Conservation (phyloP, 257 asterid genomes). For the Plectranthus barbatus region DNA sequence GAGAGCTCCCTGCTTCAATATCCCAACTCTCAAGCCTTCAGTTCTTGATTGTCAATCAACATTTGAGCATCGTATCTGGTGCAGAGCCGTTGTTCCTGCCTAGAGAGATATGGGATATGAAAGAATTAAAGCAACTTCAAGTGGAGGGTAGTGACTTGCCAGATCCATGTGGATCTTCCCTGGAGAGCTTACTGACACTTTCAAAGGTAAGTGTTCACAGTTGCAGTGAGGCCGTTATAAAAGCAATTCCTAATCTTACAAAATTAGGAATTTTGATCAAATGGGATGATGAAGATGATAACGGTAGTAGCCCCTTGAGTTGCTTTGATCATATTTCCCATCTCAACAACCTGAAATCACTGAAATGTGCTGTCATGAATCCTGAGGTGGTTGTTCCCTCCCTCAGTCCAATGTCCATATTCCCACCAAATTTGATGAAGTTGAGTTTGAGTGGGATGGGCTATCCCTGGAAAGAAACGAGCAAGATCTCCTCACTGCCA, state of each 20-base stretch:
- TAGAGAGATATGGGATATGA: constrained; percentile 12
- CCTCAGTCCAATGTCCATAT: neutral
- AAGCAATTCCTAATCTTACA: constrained; percentile 5
- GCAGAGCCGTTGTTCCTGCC: neutral
- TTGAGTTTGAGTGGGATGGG: constrained; percentile 17
- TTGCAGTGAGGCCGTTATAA: neutral
- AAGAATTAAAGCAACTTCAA: constrained; percentile 11
- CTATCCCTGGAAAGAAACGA: constrained; percentile 5
- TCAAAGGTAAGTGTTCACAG: neutral
- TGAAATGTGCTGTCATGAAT: constrained; percentile 5
- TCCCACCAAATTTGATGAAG: constrained; percentile 6
- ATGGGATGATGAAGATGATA: neutral
- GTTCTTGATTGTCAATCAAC: constrained; percentile 2
- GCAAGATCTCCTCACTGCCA: neutral
- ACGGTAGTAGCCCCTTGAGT: neutral
- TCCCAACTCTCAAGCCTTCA: constrained; percentile 10
- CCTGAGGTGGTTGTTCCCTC: neutral
- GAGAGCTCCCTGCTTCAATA: neutral
- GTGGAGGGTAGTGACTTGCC: neutral
- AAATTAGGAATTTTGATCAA: constrained; percentile 3
- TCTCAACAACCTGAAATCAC: neutral
- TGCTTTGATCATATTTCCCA: constrained; percentile 2
- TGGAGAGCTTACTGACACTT: constrained; percentile 2
- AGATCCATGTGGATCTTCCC: neutral
- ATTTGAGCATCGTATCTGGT: neutral